Base-by-base conservation (phyloP, 2,329 filamentous ascomycete genomes). In the Boeremia exigua region DNA sequence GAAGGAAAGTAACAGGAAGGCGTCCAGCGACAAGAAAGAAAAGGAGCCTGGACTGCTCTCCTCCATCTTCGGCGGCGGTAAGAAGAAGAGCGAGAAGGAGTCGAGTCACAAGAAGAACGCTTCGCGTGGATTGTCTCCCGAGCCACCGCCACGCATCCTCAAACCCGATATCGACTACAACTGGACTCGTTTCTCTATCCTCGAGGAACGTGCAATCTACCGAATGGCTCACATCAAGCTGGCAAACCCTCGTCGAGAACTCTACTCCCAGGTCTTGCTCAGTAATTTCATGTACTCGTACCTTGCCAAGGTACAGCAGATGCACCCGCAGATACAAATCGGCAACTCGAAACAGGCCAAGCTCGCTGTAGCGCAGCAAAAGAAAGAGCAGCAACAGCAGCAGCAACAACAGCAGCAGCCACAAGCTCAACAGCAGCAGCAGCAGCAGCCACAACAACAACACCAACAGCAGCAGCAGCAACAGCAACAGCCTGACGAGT, bases 241-340 rank as follows among this genome's bases (percentile, higher is more conserved):
- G 58, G 95, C 95, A n/a, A 98, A 99, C 72, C 95, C 95, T 33
- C 88, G 94, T 39, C 88, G 95, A 52, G 90, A 94, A 36, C 79
- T 99, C 47, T 89, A 96, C 71, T 97, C 94, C 57, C 95, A 99
- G 76, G 95, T 99, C 19, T 82, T 99, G 56, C 84, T 99, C 64
- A 97, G 93, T 78, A 99, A 99, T 75, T 99, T 99, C 77, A 99
- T 99, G 95, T 99, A 99, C 79, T 95, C 92, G 54, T 99, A 99
- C 75, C 84, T 99, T 62, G 95, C 95, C 59, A 99, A 98, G 76
- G 95, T 99, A 40, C 95, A 99, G 78, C 92, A 96, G 69, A 97
- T 97, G 91, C 95, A 99, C 75, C 95, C 95, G 38, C 91, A 96
- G 71, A 91, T 97, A 78, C 91, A 96, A 68, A 88, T 96, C 38